Evolutionary conservation across 73 alveolate species (phyloP).

Genomic region (Diophrys appendiculata): DNA sequence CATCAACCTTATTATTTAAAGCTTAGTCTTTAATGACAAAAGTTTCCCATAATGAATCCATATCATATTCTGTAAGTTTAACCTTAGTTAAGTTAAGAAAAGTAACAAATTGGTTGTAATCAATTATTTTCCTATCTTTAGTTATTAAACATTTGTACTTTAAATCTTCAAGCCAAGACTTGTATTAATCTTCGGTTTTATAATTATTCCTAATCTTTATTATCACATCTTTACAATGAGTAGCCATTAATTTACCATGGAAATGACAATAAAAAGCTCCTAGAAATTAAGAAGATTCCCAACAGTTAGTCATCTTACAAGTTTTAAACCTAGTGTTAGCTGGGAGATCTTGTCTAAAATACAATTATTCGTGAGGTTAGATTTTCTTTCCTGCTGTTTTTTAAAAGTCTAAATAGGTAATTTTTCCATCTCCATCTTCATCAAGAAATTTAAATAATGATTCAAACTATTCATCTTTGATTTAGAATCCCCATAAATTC

Average conservation of each 20-base stretch:
- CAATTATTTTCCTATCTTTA: neutral
- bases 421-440: slow-evolving; percentile 56
- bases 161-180: too few relatives aligned
- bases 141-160: neutral
- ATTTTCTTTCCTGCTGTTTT: slow-evolving; percentile 50
- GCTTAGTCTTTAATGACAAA: neutral
- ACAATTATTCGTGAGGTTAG: slow-evolving; percentile 52
- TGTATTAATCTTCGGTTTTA: neutral
- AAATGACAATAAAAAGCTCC: slow-evolving; percentile 40
- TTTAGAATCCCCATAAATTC: slow-evolving; percentile 13
- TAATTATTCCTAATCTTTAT: too few relatives aligned
- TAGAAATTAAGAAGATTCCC: slow-evolving; percentile 48
- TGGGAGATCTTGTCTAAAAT: slow-evolving; percentile 55
- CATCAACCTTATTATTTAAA: neutral
- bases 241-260: slow-evolving; percentile 2
- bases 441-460: slow-evolving; percentile 47
- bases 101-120: neutral
- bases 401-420: slow-evolving; percentile 57
- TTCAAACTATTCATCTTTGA: slow-evolving; percentile 37
- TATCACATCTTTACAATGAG: neutral
- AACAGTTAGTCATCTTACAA: slow-evolving; percentile 43
- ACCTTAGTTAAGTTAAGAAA: neutral
- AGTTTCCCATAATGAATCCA: neutral
- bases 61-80: neutral
- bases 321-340: slow-evolving; percentile 24